Evolutionary conservation across 2,329 filamentous ascomycete species (phyloP).

Genomic region (Cytospora schulzeri): DNA sequence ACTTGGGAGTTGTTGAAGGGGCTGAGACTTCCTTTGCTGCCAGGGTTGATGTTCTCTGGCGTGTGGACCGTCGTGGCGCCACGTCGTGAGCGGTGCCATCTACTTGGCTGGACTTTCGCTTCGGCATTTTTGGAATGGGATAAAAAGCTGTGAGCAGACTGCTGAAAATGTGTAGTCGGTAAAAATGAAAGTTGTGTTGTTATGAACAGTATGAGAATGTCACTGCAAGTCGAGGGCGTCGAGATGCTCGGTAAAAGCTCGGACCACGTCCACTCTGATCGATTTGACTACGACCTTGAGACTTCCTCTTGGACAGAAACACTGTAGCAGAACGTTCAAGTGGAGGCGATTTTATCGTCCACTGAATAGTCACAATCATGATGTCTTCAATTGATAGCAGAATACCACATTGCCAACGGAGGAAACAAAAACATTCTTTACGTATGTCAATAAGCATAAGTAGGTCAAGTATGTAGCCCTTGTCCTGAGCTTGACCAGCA

Average conservation of each 20-base stretch:
- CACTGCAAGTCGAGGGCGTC: not conserved
- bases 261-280: not conserved
- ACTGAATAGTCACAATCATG: no score
- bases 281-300: no score
- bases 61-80: constrained; percentile 24
- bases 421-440: no score
- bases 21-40: not conserved
- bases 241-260: constrained; percentile 7
- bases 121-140: constrained; percentile 3
- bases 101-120: constrained; percentile 19
- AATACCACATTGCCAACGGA: no score
- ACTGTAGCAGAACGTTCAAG: no score
- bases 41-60: constrained; percentile 21
- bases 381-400: no score
- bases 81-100: constrained; percentile 11
- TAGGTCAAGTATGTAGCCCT: no score
- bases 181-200: not conserved
- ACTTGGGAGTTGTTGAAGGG: not conserved
- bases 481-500: no score
- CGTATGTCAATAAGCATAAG: no score
- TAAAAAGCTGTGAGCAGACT: not conserved
- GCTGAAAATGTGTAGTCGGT: not conserved
- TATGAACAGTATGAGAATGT: not conserved
- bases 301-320: no score
- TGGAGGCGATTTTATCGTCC: no score